Conservation (phyloP, 768 basidiomycete genomes). For the Lentinula guzmanii region DNA sequence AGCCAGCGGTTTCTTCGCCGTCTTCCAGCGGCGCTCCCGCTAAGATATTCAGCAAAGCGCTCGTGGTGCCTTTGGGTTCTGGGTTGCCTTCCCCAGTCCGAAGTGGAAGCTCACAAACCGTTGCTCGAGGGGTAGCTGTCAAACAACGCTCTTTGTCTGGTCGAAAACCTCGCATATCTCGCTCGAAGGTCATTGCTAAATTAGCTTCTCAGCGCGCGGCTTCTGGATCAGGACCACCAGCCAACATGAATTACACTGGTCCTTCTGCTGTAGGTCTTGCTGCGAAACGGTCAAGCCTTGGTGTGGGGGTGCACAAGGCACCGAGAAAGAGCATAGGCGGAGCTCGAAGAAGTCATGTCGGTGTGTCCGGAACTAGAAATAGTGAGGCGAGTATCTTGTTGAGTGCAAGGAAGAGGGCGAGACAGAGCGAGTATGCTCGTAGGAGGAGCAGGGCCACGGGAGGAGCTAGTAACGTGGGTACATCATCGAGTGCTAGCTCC, state of each 20-base stretch:
- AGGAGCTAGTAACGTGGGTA: constrained; percentile 16
- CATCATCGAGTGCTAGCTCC: neutral
- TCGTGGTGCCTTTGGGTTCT: constrained; percentile 25
- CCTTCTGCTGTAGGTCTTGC: constrained; percentile 15
- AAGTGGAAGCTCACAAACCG: constrained; percentile 12
- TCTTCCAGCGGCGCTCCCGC: constrained; percentile 10
- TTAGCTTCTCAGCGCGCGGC: constrained; percentile 68
- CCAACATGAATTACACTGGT: neutral
- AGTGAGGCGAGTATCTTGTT: constrained; percentile 29
- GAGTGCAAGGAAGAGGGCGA: constrained; percentile 66
- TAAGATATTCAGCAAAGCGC: constrained; percentile 51
- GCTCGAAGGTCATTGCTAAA: constrained; percentile 74
- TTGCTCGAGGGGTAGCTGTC: neutral
- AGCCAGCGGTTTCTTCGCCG: neutral
- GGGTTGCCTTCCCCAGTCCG: constrained; percentile 30
- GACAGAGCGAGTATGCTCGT: constrained; percentile 71
- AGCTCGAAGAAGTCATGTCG: constrained; percentile 19
- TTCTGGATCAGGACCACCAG: constrained; percentile 13
- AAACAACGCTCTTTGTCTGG: constrained; percentile 29
- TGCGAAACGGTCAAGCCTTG: constrained; percentile 47
- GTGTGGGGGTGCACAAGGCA: constrained; percentile 26
- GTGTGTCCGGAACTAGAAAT: constrained; percentile 18
- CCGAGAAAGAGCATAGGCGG: constrained; percentile 31
- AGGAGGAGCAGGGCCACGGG: constrained; percentile 32
- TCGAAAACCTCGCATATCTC: constrained; percentile 73